These are phyloP conservation scores for Cercospora sojina DNA, from an alignment of 2,329 filamentous ascomycete genomes.

Conservation along the genomic window DNA sequence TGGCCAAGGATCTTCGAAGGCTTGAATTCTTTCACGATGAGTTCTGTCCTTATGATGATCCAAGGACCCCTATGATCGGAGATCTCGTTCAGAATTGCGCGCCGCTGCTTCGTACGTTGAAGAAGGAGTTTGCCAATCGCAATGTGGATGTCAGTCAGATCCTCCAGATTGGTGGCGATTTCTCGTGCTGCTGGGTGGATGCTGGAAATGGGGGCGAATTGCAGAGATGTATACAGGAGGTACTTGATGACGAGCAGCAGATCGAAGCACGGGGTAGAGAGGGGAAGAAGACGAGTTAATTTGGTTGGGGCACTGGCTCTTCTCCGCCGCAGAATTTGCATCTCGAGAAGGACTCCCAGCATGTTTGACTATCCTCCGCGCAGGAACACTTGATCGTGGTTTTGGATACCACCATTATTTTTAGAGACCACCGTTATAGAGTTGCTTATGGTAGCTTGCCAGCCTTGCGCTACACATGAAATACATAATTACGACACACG, in stretches of 20 bases:
- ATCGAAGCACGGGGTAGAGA: background rate
- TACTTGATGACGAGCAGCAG: background rate
- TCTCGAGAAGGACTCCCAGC: background rate
- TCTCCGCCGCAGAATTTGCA: background rate
- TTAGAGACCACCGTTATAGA: background rate
- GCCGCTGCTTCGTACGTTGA: background rate
- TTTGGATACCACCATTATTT: background rate
- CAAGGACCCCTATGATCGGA: background rate
- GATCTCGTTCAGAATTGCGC: background rate
- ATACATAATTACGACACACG: background rate
- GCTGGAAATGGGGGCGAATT: background rate
- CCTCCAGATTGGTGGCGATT: background rate
- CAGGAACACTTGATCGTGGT: background rate
- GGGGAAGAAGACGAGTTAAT: background rate
- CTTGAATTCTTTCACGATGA: background rate
- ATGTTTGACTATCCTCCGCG: background rate
- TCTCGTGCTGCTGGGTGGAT: background rate
- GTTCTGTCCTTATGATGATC: background rate
- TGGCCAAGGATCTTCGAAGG: background rate
- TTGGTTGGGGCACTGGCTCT: background rate
- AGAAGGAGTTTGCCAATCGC: background rate
- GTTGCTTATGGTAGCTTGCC: background rate
- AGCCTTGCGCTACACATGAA: background rate
- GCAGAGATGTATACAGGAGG: background rate
- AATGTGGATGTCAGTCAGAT: background rate